Evolutionary conservation across 148 eudicot genomes (phyloP).

Genomic region (Tetragonia tetragonoides): DNA sequence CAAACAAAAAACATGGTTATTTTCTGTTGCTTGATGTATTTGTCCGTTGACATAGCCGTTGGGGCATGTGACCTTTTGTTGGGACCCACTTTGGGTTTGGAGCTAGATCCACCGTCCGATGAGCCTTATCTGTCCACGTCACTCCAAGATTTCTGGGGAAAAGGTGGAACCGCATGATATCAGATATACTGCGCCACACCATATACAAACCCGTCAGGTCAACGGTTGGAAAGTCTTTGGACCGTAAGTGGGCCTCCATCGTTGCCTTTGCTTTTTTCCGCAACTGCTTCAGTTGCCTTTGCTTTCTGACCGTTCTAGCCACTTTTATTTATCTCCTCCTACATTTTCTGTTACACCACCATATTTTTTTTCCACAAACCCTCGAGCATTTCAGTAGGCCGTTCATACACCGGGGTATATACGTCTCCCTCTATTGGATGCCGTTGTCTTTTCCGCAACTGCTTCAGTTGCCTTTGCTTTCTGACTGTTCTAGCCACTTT

Average conservation of each 20-base stretch:
- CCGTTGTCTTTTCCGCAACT: too few species aligned
- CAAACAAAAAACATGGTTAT: not conserved
- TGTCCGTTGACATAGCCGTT: slow-evolving; percentile 22
- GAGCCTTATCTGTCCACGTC: slow-evolving; percentile 57
- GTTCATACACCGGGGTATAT: too few species aligned
- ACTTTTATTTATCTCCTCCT: too few species aligned
- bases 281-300: too few species aligned
- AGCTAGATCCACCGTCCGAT: slow-evolving; percentile 54
- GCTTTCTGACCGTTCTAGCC: too few species aligned
- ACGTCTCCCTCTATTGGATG: too few species aligned
- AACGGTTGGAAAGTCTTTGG: slow-evolving; percentile 23
- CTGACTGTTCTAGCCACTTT: too few species aligned
- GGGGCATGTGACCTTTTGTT: slow-evolving; percentile 22
- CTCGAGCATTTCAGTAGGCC: too few species aligned
- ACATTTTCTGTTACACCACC: too few species aligned
- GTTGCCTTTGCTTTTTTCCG: too few species aligned
- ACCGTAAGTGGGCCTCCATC: slow-evolving; percentile 29
- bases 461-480: too few species aligned
- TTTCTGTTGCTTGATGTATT: slow-evolving; percentile 19
- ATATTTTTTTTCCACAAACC: too few species aligned
- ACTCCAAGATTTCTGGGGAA: slow-evolving; percentile 62
- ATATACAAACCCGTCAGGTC: slow-evolving; percentile 38
- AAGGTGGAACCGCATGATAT: slow-evolving; percentile 54
- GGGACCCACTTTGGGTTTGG: slow-evolving; percentile 25
- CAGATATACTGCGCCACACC: slow-evolving; percentile 34